These are phyloP conservation scores for Phytopythium aichiense DNA, from an alignment of 352 stramenopile genomes.

Conservation along the genomic window DNA sequence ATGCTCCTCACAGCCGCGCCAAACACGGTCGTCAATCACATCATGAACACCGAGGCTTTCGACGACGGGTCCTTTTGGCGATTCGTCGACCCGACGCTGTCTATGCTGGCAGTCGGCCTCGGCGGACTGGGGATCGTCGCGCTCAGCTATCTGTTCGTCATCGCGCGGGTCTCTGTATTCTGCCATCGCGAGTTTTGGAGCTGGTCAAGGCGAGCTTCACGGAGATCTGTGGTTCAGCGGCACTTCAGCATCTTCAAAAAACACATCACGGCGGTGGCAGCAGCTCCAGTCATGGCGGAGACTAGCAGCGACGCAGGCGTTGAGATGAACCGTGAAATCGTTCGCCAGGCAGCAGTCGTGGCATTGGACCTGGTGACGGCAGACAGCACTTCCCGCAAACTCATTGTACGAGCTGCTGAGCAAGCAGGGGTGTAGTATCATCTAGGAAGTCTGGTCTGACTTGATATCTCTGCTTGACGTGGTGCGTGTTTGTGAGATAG, in stretches of 20 bases:
- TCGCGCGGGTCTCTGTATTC: constrained; percentile 1
- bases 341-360: background rate
- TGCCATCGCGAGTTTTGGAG: background rate
- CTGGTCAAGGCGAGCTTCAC: background rate
- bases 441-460: background rate
- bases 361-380: background rate
- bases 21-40: background rate
- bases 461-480: too few species aligned
- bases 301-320: too few species aligned
- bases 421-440: background rate
- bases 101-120: constrained; percentile 1
- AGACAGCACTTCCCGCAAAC: background rate
- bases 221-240: background rate
- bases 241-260: background rate
- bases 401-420: background rate
- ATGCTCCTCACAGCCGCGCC: background rate
- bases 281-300: background rate
- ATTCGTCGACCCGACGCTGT: constrained; percentile 3
- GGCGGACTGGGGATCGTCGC: background rate
- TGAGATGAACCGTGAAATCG: background rate
- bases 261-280: background rate
- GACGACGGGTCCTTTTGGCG: constrained; percentile 2
- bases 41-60: constrained; percentile 1
- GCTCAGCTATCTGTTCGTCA: constrained; percentile 1
- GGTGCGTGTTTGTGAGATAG: background rate